Conservation (phyloP, 345 rosid species). For the Murraya koenigii region DNA sequence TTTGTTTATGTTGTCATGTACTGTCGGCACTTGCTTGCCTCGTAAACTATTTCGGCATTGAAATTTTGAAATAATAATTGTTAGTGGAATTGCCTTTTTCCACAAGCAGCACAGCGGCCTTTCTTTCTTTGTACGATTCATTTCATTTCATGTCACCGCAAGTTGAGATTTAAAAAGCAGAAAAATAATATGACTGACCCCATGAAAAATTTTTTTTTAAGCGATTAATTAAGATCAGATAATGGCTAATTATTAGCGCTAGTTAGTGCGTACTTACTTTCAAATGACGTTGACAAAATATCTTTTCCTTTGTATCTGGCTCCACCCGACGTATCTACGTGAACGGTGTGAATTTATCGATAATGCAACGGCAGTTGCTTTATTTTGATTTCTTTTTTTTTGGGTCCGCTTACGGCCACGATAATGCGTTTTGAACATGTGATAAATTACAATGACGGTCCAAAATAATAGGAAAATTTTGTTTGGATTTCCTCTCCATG, state of each 20-base stretch:
- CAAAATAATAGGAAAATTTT: neutral
- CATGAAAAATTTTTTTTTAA: no score
- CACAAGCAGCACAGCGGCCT: neutral
- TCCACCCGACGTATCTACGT: no score
- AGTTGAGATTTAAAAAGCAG: neutral
- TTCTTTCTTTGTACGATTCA: neutral
- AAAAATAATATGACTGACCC: no score
- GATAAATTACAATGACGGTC: neutral
- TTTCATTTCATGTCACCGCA: neutral
- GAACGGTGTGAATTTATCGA: neutral
- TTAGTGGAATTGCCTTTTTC: conserved; percentile 2
- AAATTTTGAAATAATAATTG: neutral
- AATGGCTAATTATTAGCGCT: neutral
- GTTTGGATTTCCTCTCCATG: neutral
- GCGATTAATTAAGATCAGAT: no score
- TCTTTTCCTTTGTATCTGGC: neutral
- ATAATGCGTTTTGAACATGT: neutral
- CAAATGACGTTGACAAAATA: neutral
- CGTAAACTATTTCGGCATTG: neutral
- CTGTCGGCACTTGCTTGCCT: neutral
- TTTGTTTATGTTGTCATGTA: no score
- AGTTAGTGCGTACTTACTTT: neutral
- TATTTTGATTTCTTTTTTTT: no score
- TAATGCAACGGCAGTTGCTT: no score
- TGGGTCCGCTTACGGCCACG: neutral